phyloP scores from a whole-genome alignment of 139 green algal species.

The Chlorella sp. region DNA sequence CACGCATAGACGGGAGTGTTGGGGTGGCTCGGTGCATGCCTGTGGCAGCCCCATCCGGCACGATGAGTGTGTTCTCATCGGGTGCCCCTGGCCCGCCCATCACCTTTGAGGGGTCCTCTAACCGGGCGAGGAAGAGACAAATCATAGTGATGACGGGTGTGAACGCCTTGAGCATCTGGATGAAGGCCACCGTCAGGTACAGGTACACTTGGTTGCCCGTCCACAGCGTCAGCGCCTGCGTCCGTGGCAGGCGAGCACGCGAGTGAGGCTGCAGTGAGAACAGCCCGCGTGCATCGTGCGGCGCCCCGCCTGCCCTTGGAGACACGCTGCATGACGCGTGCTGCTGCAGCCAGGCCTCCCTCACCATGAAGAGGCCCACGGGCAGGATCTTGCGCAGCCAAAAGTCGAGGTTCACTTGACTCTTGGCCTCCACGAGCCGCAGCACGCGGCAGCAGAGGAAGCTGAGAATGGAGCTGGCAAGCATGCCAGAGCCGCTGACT shows the following conservation, averaged over 20 bases:
- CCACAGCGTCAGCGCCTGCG: slow-evolving; percentile 71
- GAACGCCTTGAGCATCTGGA: slow-evolving; percentile 57
- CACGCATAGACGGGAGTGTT: no score
- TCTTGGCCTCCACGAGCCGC: slow-evolving; percentile 55
- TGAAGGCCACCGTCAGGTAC: slow-evolving; percentile 67
- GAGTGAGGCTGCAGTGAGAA: no score
- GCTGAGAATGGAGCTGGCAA: slow-evolving; percentile 36
- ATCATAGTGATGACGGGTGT: slow-evolving; percentile 87
- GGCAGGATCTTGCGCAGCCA: slow-evolving; percentile 68
- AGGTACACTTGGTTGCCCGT: slow-evolving; percentile 93
- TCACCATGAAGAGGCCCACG: slow-evolving; percentile 82
- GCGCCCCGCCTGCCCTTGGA: no score
- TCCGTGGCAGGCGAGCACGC: not conserved
- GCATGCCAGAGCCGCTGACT: slow-evolving; percentile 70
- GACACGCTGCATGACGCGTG: no score
- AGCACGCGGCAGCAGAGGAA: slow-evolving; percentile 57
- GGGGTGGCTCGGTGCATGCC: no score
- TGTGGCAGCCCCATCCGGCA: no score
- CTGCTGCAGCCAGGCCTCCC: not conserved
- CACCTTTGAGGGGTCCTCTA: slow-evolving; percentile 60
- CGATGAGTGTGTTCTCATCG: no score
- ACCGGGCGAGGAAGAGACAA: slow-evolving; percentile 59
- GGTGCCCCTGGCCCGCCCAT: no score
- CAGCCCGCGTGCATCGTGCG: no score
- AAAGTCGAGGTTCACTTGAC: slow-evolving; percentile 31